Conservation (phyloP, 192 early-diverging fungal genomes). For the Coemansia asiatica region DNA sequence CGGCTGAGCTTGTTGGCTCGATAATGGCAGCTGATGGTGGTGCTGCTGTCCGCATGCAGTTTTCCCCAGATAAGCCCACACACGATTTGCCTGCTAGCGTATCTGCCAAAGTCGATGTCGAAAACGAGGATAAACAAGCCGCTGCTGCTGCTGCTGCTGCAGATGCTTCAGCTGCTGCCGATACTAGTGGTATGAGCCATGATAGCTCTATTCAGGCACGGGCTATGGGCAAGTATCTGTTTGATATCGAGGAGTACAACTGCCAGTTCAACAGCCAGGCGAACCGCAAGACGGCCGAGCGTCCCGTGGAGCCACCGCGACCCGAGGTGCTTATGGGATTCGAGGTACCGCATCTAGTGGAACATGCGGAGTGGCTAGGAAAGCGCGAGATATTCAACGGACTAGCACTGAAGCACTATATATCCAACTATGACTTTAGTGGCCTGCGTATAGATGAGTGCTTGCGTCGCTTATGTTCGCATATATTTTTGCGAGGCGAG, state of each 20-base stretch:
- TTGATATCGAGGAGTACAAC: constrained; percentile 41
- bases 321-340: constrained; percentile 41
- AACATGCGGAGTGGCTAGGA: constrained; percentile 55
- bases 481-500: constrained; percentile 84
- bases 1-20: constrained; percentile 6
- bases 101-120: neutral
- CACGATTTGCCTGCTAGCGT: neutral
- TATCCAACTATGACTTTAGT: constrained; percentile 77
- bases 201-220: constrained; percentile 41
- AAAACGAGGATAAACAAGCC: neutral
- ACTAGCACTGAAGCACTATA: constrained; percentile 64
- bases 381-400: constrained; percentile 61
- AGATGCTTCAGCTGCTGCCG: neutral
- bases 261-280: constrained; percentile 26
- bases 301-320: constrained; percentile 19
- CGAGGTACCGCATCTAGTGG: constrained; percentile 29
- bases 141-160: no score
- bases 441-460: constrained; percentile 72
- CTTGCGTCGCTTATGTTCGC: constrained; percentile 75
- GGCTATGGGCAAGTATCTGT: constrained; percentile 52
- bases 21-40: constrained; percentile 7
- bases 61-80: constrained; percentile 33
- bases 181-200: constrained; percentile 11
- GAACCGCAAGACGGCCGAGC: constrained; percentile 2
- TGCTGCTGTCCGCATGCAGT: constrained; percentile 13